phyloP scores from a whole-genome alignment of 306 rosid genomes.

The Oemleria cerasiformis region DNA sequence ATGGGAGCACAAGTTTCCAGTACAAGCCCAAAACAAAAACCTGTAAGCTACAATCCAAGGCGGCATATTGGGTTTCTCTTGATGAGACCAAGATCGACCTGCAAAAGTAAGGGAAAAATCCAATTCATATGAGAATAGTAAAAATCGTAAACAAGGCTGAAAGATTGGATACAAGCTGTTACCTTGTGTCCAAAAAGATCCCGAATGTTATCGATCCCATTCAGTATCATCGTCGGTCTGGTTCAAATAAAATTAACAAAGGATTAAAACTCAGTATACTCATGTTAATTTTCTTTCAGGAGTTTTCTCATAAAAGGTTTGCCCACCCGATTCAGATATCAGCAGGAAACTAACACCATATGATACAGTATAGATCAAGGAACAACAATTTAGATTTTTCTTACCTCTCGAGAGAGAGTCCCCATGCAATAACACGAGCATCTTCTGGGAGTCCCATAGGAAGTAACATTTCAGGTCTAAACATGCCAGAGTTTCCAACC shows the following conservation, averaged over 20 bases:
- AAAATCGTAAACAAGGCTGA: background rate
- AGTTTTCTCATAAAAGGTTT: background rate
- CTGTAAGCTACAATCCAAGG: slow-evolving; percentile 45
- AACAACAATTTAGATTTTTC: background rate
- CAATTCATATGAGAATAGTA: background rate
- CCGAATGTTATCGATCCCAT: slow-evolving; percentile 83
- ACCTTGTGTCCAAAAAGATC: slow-evolving; percentile 97
- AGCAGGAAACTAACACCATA: background rate
- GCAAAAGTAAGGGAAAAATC: slow-evolving; percentile 15
- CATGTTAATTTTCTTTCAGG: background rate
- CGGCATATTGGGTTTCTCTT: slow-evolving; percentile 85
- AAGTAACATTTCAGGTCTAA: slow-evolving; percentile 95
- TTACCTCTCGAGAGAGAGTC: slow-evolving; percentile 96
- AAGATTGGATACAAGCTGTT: background rate
- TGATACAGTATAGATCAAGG: background rate
- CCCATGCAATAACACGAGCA: slow-evolving; percentile 93
- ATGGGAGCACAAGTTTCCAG: background rate
- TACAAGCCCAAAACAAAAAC: too few relatives aligned
- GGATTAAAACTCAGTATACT: background rate
- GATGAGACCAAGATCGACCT: slow-evolving; percentile 90
- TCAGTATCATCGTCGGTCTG: slow-evolving; percentile 97
- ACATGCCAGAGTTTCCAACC: slow-evolving; percentile 95
- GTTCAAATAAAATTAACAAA: slow-evolving; percentile 7
- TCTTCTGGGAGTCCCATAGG: slow-evolving; percentile 99
- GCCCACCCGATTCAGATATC: background rate